Percentiles rank a stretch among this genome's conserved stretches.
These are phyloP conservation scores for Macrotyloma uniflorum DNA, from an alignment of 306 rosid genomes.

Conservation along the genomic window DNA sequence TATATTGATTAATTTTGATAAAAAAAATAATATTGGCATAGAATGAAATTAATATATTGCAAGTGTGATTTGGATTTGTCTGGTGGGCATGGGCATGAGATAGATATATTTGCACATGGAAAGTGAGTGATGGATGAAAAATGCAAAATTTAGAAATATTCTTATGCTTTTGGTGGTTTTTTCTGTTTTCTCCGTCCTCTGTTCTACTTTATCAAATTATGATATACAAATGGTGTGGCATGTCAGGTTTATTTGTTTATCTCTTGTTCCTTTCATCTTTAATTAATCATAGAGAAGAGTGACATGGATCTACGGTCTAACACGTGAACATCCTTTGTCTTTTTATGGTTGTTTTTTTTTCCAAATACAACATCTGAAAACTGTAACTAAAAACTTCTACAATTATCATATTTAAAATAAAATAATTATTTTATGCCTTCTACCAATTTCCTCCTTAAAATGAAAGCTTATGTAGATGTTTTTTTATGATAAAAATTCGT, in stretches of 20 bases:
- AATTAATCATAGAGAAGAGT: background rate
- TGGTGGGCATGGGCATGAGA: background rate
- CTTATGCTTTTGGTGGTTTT: background rate
- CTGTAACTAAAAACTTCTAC: background rate
- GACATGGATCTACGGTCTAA: background rate
- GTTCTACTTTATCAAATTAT: background rate
- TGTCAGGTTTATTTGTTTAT: slow-evolving; percentile 1
- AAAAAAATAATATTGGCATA: no score
- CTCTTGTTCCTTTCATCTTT: background rate
- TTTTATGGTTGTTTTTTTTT: background rate
- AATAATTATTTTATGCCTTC: background rate
- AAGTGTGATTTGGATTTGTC: background rate
- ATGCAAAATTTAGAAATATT: background rate
- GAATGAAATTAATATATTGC: background rate
- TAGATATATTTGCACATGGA: background rate
- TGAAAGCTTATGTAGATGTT: background rate
- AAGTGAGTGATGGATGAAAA: background rate
- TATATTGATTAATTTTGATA: no score
- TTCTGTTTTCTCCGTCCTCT: background rate
- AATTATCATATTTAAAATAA: background rate
- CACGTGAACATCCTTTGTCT: slow-evolving; percentile 6
- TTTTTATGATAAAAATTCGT: background rate
- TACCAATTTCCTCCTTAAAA: background rate
- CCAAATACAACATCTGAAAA: background rate
- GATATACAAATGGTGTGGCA: background rate